phyloP scores from a whole-genome alignment of 2,329 filamentous ascomycete genomes.

The Colletotrichum endophyticum region DNA sequence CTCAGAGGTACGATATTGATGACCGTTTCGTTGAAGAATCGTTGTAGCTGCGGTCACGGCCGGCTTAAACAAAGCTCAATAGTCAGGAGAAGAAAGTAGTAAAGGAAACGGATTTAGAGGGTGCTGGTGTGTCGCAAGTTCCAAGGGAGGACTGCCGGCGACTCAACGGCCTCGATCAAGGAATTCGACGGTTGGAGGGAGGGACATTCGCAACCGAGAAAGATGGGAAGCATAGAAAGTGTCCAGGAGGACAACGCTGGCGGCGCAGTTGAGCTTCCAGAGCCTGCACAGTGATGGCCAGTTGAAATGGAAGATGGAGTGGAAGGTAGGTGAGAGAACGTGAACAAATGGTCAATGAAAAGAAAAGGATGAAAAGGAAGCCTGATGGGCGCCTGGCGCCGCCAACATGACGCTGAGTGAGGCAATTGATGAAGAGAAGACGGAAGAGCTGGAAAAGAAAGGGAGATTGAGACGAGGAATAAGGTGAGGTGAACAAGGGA shows the following conservation, averaged over 20 bases:
- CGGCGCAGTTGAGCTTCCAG: not conserved
- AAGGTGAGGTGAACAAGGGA: not conserved
- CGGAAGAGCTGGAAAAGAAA: not conserved
- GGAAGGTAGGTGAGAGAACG: not conserved
- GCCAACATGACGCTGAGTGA: slow-evolving; percentile 7
- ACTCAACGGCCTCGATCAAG: not conserved
- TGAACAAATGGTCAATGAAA: not conserved
- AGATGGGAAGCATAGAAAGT: not conserved
- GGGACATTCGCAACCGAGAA: not conserved
- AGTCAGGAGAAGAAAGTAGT: not conserved
- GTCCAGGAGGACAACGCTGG: not conserved
- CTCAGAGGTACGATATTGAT: not conserved
- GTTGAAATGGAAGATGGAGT: not conserved
- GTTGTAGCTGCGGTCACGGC: not conserved
- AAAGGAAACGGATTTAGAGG: not conserved
- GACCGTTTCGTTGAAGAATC: not conserved
- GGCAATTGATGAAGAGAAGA: not conserved
- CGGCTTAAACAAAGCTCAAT: not conserved
- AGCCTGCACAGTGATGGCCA: not conserved
- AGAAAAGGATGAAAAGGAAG: not conserved
- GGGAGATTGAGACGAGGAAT: not conserved
- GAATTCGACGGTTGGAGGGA: not conserved
- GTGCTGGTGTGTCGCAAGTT: not conserved
- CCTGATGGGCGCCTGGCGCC: slow-evolving; percentile 1
- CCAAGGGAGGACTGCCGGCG: not conserved